Evolutionary conservation across 148 eudicot species (phyloP), one percentile per base, ranked within the genome.

Genomic region (Persicaria tinctoria): DNA sequence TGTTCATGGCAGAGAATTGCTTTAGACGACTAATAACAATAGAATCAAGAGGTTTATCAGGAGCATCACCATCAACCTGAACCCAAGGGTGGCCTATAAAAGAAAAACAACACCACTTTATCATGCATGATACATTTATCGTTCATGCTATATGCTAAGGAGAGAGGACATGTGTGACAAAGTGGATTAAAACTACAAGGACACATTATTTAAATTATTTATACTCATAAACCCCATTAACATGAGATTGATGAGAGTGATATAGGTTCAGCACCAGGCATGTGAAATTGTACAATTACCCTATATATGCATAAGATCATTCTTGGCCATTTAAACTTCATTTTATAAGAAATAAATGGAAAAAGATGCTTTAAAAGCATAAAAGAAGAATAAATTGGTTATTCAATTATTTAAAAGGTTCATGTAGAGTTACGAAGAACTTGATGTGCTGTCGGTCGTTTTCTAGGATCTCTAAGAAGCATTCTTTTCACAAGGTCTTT

Each of bases 51-150:
- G 82, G 60, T 5, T 54, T 60, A 51, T 79, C 78, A 6, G 76
- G 78, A 41, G 78, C 82, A 48, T 51, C 72, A 66, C 78, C 78
- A 49, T 79, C 68, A 20, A 68, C 72, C 71, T 71, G 59, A 57
- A 79, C 53, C 82, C 82, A 79, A n/a, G 82, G 82, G 63, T 79
- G 82, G 20, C 78, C 82, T 79, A 56, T 9, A 44, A 41, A 41
- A 64, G 7, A 13, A 66, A 66, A 66, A 41, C 46, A 63, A 44
- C 48, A 41, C 44, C 18, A 32, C 3, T 32, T 32, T 32, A 32
- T 32, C 41, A 32, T 32, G 41, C 41, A 32, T 32, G 41, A 2
- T 32, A 32, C 41, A 2, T 32, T 23, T 60, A 60, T 60, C 13
- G 2, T 23, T 7, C 6, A 8, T 12, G 12, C 2, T 50, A 50